Base-by-base conservation (phyloP, 768 basidiomycete genomes). In the Cystobasidium onofrii region DNA sequence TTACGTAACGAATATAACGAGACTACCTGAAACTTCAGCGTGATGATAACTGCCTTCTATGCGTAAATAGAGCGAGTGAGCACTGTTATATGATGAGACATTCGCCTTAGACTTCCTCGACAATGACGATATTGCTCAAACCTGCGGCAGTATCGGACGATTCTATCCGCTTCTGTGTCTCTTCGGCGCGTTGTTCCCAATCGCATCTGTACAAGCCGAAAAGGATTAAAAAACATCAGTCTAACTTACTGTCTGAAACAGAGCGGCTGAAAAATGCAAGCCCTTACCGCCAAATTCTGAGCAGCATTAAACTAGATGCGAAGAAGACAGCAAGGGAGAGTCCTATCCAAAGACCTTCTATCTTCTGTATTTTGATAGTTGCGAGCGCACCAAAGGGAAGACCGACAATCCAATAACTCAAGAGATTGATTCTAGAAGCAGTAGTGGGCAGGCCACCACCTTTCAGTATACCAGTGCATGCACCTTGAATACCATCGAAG, bases 401-500 rank as follows among this genome's bases (percentile, higher is more conserved):
- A 33, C 69, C 69, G 34, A 71, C 17, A 1, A 60, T 4, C 69
- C 69, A 71, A 34, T 71, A 71, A n/a, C 50, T 55, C 13, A 71
- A 55, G 3, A 71, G 31, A 29, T 71, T 71, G 69, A 36, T 33
- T 1, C 33, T 6, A 34, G 69, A 52, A 33, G 69, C 69, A 20
- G 55, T 36, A 36, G n/a, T 31, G 54, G 69, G 69, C 18, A 71
- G 50, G 25, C 69, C 69, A 52, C 36, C 50, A 10, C 69, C 69
- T 39, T 31, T 33, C 43, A 67, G 44, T 6, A 67, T 31, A 27
- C 44, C 65, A 15, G 41, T 67, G 25, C 43, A 44, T 6, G 34
- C 63, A 64, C 36, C 69, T 60, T 71, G 69, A 23, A 71, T 55
- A 25, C 69, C 69, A 36, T 71, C 69, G 44, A 55, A 55, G 50